Percentiles rank a stretch among this genome's conserved stretches.
These are phyloP conservation scores for Avena sativa DNA, from an alignment of 176 grass and related monocot species.

Conservation along the genomic window DNA sequence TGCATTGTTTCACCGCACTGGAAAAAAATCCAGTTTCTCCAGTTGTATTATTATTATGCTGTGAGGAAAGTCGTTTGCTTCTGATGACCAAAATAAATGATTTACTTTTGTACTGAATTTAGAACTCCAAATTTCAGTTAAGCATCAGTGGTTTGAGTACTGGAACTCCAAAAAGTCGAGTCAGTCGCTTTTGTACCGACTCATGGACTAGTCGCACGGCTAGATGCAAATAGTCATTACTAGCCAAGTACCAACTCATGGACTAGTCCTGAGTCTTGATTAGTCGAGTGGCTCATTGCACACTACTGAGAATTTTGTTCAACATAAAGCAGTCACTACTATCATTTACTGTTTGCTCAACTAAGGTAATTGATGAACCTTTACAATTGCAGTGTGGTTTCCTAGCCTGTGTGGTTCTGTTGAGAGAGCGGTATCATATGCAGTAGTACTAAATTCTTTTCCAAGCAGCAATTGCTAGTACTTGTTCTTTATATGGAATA, in stretches of 20 bases:
- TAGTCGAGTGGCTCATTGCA: not conserved
- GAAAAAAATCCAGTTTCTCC: not conserved
- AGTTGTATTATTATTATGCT: not conserved
- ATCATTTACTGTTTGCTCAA: not conserved
- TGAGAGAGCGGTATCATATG: not conserved
- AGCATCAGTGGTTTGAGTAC: not conserved
- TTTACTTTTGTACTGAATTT: not conserved
- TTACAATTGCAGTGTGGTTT: not conserved
- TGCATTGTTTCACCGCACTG: not conserved
- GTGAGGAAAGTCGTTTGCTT: not conserved
- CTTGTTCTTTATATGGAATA: not conserved
- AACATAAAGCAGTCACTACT: not conserved
- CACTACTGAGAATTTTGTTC: not conserved
- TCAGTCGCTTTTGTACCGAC: not conserved
- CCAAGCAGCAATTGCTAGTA: not conserved
- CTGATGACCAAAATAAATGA: not conserved
- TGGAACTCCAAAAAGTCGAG: not conserved
- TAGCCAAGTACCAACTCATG: not conserved
- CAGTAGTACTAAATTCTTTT: not conserved
- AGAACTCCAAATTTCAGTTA: not conserved
- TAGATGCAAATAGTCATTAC: not conserved
- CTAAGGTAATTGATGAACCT: not conserved
- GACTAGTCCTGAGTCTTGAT: not conserved
- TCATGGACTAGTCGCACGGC: not conserved
- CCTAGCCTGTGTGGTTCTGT: not conserved